Evolutionary conservation across 2,329 filamentous ascomycete genomes (phyloP), one percentile per base, ranked within the genome.

Genomic region (Fusarium ramigenum): DNA sequence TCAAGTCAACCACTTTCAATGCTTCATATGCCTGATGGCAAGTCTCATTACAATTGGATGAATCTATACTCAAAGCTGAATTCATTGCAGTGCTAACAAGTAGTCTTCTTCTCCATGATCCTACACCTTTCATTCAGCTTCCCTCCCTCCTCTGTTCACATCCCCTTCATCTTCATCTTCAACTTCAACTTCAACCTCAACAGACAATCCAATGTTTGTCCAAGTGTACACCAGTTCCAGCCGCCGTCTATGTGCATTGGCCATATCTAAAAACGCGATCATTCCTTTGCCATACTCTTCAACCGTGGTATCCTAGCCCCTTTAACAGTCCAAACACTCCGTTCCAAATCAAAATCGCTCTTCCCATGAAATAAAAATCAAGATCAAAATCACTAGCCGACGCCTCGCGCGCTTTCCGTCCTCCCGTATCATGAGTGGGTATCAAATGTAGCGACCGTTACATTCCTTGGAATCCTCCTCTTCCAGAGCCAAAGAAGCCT

Each of bases 401-500:
- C 75, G 67, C 70, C 73, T 75, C 74, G 74, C 67, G 74, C 72
- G 66, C 74, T 77, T 65, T 63, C 75, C 71, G 63, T 73, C 70
- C 74, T 74, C 69, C 71, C 72, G 72, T 78, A 72, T 80, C 78
- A 73, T 79, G 77, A 78, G 77, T 81, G 82, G 82, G 82, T 83
- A 84, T 83, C 81, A 82, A 72, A 79, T 78, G 75, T 76, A 74
- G 74, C 68, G 73, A 75, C 78, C 79, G 66, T 76, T 83, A 84
- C 81, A 84, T 83, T 68, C 82, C 82, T 77, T 84, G 83, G 77
- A 84, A 84, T 75, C 81, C 80, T 72, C 83, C 82, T 74, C 83
- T 77, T 68, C 83, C 83, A 63, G 82, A 82, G 57, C 84, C 84
- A 77, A 86, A 85, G 73, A 86, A 84, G 75, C 84, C 82, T 57